Base-by-base conservation (phyloP, 768 basidiomycete genomes). In the Lentinula lateritia region DNA sequence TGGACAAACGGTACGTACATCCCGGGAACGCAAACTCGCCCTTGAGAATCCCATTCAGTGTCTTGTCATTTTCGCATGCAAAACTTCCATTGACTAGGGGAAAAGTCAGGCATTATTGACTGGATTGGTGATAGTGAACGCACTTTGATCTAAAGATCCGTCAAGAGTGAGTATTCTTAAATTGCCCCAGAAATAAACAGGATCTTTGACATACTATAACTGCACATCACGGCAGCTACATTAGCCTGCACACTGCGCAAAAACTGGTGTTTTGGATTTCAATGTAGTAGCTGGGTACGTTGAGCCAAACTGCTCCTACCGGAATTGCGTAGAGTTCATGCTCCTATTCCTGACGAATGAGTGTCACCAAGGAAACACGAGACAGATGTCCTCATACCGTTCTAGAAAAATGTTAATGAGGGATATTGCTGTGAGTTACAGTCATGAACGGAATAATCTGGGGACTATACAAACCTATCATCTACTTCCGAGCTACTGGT, bases 221-320 rank as follows among this genome's bases (percentile, higher is more conserved):
- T 84, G 70, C 86, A 87, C 86, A 87, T 87, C 59, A 89, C 78
- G 4, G 84, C 70, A 1, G 87, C 83, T 10, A 87, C 87, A 60
- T 83, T 83, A 10, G 87, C 87, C 70, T 83, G 80, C 3, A 89
- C 83, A 18, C 83, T 79, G 46, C 83, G 81, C 66, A 87, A 66
- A 67, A 83, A 83, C 74, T 78, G 54, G 15, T 38, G 28, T 50
- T 23, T 42, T 16, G 32, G 5, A 38, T 28, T 12, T 54, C 3
- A 46, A 36, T 41, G 16, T 20, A 9, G 16, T 9, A 32, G 12
- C 10, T 36, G 36, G n/a, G 13, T 52, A n/a, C 15, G 34, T 34
- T n/a, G 20, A 18, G 23, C 18, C 3, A 34, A 7, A 12, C 16
- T 35, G 8, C 50, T 61, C 75, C 59, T 66, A 80, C 78, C 6